These are phyloP conservation scores for Aspergillus phoenicis DNA, from an alignment of 2,329 filamentous ascomycete species.

Conservation along the genomic window DNA sequence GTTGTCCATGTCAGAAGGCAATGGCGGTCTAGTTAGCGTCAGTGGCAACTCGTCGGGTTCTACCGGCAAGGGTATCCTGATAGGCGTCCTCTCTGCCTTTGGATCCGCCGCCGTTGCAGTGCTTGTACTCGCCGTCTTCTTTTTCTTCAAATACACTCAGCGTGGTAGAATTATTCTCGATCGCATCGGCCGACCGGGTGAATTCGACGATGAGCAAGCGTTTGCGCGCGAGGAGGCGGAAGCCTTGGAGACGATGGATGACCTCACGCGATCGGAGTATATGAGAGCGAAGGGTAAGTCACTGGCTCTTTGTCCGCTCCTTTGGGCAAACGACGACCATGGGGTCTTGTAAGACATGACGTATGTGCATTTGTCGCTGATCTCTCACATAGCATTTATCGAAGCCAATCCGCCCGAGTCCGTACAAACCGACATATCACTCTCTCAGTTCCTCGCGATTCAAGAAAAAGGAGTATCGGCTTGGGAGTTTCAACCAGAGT, in stretches of 20 bases:
- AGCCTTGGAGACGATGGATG: constrained; percentile 93
- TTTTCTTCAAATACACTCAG: constrained; percentile 89
- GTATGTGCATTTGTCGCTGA: constrained; percentile 8
- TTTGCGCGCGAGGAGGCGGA: constrained; percentile 93
- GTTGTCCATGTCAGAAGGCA: constrained; percentile 27
- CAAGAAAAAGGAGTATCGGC: constrained; percentile 99
- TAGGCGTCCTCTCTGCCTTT: constrained; percentile 91
- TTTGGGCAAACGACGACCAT: background rate
- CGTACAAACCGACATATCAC: constrained; percentile 90
- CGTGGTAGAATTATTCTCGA: constrained; percentile 91
- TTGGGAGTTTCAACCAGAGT: constrained; percentile 99
- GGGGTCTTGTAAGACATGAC: background rate
- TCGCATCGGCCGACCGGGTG: constrained; percentile 86
- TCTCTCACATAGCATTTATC: constrained; percentile 70
- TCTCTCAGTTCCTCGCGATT: constrained; percentile 96
- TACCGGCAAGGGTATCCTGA: constrained; percentile 79
- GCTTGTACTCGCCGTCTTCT: constrained; percentile 76
- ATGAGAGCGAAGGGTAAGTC: constrained; percentile 84
- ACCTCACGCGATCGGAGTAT: constrained; percentile 86
- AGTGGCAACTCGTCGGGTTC: constrained; percentile 52
- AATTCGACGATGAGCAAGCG: constrained; percentile 96
- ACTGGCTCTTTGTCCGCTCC: background rate
- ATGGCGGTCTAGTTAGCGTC: constrained; percentile 30
- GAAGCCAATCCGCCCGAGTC: constrained; percentile 95
- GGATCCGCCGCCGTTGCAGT: constrained; percentile 85